Conservation (phyloP, 306 rosid species). For the Coriaria nepalensis region DNA sequence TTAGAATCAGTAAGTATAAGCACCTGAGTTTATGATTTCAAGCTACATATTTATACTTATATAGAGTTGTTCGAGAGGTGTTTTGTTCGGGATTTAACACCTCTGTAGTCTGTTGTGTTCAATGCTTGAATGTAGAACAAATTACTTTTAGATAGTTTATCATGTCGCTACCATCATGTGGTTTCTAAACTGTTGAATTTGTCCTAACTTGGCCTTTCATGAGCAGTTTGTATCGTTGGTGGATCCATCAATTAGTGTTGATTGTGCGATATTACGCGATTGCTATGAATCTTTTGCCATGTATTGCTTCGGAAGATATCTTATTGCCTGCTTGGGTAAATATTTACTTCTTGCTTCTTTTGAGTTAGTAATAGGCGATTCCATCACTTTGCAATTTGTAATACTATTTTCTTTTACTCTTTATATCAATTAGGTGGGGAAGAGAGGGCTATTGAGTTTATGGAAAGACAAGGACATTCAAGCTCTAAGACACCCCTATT, state of each 20-base stretch:
- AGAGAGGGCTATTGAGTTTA: slow-evolving; percentile 75
- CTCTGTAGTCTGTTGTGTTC: background rate
- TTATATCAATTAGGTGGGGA: slow-evolving; percentile 56
- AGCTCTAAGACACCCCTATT: slow-evolving; percentile 57
- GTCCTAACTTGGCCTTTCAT: slow-evolving; percentile 17
- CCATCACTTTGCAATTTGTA: too few species aligned
- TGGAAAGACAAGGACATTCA: slow-evolving; percentile 80
- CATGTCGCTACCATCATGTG: slow-evolving; percentile 3
- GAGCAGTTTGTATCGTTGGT: slow-evolving; percentile 64
- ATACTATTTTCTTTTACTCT: background rate
- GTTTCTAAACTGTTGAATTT: slow-evolving; percentile 1
- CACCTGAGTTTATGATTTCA: slow-evolving; percentile 14
- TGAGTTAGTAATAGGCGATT: too few species aligned
- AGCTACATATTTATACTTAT: background rate
- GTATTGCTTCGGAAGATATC: slow-evolving; percentile 99
- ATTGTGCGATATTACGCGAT: slow-evolving; percentile 79
- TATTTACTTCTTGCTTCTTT: too few species aligned
- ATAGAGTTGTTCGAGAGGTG: background rate
- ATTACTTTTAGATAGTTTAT: slow-evolving; percentile 1
- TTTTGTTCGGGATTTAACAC: background rate
- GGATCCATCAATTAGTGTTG: slow-evolving; percentile 72
- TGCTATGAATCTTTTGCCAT: slow-evolving; percentile 98
- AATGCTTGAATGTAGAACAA: background rate
- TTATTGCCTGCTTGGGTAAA: slow-evolving; percentile 85
- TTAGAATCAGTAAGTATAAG: slow-evolving; percentile 59